Conservation (phyloP, 2,329 filamentous ascomycete species). For the Trichoderma arundinaceum region DNA sequence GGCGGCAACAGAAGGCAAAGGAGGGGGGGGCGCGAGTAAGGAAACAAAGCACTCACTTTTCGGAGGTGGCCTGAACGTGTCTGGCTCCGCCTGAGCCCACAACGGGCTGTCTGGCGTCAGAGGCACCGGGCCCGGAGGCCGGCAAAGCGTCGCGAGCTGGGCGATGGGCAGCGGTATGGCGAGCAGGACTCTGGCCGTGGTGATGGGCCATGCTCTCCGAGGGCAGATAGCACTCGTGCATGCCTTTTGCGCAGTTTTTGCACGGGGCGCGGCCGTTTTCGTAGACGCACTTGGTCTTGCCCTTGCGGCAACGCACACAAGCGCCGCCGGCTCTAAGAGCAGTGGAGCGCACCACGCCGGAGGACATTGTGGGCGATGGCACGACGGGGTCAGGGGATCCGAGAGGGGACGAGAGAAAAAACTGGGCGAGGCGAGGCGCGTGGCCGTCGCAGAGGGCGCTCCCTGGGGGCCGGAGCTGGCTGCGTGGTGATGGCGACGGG, state of each 20-base stretch:
- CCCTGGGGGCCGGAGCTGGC: background rate
- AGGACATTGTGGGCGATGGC: slow-evolving; percentile 47
- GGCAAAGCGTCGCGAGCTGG: slow-evolving; percentile 61
- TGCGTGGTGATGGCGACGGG: slow-evolving; percentile 22
- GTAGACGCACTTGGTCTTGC: slow-evolving; percentile 69
- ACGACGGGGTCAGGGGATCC: too few species aligned
- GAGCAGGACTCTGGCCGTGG: slow-evolving; percentile 63
- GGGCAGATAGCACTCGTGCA: slow-evolving; percentile 68
- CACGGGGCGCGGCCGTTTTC: slow-evolving; percentile 66
- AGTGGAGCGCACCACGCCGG: slow-evolving; percentile 60
- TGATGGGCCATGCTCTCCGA: slow-evolving; percentile 65
- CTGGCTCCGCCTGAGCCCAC: slow-evolving; percentile 53
- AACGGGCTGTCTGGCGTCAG: slow-evolving; percentile 52
- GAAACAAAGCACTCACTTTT: slow-evolving; percentile 58
- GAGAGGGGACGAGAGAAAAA: background rate
- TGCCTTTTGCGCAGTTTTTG: slow-evolving; percentile 67
- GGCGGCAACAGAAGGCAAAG: background rate
- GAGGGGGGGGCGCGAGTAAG: slow-evolving; percentile 12
- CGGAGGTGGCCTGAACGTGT: slow-evolving; percentile 53
- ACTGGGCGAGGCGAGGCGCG: background rate
- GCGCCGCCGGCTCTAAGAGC: slow-evolving; percentile 65
- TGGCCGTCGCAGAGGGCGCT: slow-evolving; percentile 4
- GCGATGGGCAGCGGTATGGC: slow-evolving; percentile 54
- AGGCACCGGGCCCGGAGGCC: slow-evolving; percentile 55
- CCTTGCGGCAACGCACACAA: slow-evolving; percentile 67